Conservation (phyloP, 2,329 filamentous ascomycete genomes). For the Plenodomus lindquistii region DNA sequence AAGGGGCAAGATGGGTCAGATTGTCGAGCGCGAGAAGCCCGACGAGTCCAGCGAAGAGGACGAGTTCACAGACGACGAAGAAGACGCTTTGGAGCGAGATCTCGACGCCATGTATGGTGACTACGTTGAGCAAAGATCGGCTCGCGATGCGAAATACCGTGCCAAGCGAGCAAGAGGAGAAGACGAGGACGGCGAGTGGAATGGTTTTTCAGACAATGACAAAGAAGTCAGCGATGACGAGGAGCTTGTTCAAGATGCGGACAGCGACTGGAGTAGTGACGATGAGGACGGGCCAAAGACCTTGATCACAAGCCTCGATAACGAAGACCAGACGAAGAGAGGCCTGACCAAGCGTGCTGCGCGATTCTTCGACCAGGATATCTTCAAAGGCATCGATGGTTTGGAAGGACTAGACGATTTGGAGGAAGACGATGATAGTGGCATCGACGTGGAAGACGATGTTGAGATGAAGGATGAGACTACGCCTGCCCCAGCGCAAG, state of each 20-base stretch:
- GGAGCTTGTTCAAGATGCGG: constrained; percentile 61
- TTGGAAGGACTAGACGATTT: constrained; percentile 66
- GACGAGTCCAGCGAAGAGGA: constrained; percentile 53
- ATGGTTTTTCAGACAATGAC: constrained; percentile 73
- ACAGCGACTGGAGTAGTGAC: constrained; percentile 66
- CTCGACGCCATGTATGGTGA: constrained; percentile 86
- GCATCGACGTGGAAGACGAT: constrained; percentile 45
- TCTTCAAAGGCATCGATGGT: constrained; percentile 82
- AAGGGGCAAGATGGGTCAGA: constrained; percentile 76
- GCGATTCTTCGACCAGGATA: constrained; percentile 91
- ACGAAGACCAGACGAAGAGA: constrained; percentile 53
- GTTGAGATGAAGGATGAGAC: constrained; percentile 19
- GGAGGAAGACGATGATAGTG: constrained; percentile 49
- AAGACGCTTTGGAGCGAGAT: constrained; percentile 79
- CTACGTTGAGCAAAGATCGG: constrained; percentile 79
- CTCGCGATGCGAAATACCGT: constrained; percentile 81
- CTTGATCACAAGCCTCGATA: constrained; percentile 67
- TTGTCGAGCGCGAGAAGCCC: constrained; percentile 57
- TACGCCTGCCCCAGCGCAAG: constrained; percentile 14
- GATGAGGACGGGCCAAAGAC: constrained; percentile 55
- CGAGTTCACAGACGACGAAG: constrained; percentile 72
- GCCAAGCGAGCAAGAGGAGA: constrained; percentile 86
- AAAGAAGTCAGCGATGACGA: constrained; percentile 63
- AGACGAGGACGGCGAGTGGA: constrained; percentile 78
- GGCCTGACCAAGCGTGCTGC: constrained; percentile 83